A percentile compares a stretch with the other conserved stretches of the same genome.
These are phyloP conservation scores for Colletotrichum sp. DNA, from an alignment of 2,329 filamentous ascomycete genomes.

Conservation along the genomic window DNA sequence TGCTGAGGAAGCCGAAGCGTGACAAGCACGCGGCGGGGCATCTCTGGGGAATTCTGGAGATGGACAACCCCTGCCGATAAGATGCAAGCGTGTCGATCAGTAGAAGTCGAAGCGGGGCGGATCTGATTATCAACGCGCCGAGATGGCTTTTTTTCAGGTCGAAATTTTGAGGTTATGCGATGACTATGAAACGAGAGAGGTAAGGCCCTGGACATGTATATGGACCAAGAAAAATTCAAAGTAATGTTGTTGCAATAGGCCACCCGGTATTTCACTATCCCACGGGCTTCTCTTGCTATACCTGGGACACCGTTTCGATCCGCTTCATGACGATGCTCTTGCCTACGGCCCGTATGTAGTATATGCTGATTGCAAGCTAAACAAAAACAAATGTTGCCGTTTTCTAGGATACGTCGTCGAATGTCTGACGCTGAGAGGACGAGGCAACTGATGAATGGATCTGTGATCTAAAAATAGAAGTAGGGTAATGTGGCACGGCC, in stretches of 20 bases:
- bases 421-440: neutral
- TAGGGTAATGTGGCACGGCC: neutral
- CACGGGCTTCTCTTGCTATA: neutral
- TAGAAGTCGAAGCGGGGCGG: neutral
- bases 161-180: neutral
- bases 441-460: neutral
- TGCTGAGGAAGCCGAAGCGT: constrained; percentile 31
- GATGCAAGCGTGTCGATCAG: neutral
- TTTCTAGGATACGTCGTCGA: neutral
- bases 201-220: neutral
- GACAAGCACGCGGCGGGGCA: constrained; percentile 21
- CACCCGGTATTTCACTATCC: neutral
- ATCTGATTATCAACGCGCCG: neutral
- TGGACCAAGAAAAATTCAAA: neutral
- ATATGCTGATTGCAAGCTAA: neutral
- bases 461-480: neutral
- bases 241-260: neutral
- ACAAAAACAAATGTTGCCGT: neutral
- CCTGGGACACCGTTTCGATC: neutral
- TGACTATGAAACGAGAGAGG: neutral
- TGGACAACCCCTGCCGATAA: neutral
- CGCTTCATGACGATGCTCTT: neutral
- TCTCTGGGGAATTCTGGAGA: neutral
- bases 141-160: neutral
- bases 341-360: neutral